These are phyloP conservation scores for Annulohypoxylon truncatum DNA, from an alignment of 2,329 filamentous ascomycete species.

Conservation along the genomic window DNA sequence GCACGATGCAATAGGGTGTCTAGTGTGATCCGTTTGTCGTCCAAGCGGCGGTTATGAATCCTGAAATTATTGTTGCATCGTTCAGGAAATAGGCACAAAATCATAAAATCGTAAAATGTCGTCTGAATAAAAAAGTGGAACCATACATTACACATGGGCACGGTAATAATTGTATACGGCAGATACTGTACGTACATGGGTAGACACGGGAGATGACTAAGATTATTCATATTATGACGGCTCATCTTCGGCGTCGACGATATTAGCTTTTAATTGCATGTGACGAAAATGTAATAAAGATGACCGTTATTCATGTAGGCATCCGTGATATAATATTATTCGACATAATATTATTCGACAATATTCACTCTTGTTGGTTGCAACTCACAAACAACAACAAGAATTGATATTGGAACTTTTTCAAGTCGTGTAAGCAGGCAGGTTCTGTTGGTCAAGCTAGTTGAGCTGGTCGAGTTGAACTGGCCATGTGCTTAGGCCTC, in stretches of 20 bases:
- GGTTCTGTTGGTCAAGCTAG: slow-evolving; percentile 1
- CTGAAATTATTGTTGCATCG: slow-evolving; percentile 4
- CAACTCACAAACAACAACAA: neutral
- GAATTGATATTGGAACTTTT: slow-evolving; percentile 1
- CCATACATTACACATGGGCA: neutral
- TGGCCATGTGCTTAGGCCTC: slow-evolving; percentile 3
- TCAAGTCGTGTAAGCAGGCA: neutral
- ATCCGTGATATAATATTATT: slow-evolving; percentile 4
- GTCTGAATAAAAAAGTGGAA: slow-evolving; percentile 31
- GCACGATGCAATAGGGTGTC: slow-evolving; percentile 18
- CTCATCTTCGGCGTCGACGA: slow-evolving; percentile 18
- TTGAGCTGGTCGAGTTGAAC: no score
- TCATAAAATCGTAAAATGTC: slow-evolving; percentile 20
- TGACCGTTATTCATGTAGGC: slow-evolving; percentile 11
- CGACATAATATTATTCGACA: neutral
- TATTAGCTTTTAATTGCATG: slow-evolving; percentile 1
- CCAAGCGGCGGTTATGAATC: slow-evolving; percentile 16
- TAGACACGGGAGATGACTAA: neutral
- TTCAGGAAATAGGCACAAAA: slow-evolving; percentile 11
- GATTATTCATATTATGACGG: slow-evolving; percentile 11
- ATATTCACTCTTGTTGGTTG: slow-evolving; percentile 6
- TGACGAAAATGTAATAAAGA: slow-evolving; percentile 1
- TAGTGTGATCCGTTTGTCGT: slow-evolving; percentile 13
- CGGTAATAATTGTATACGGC: neutral
- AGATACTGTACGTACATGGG: neutral